Conservation (phyloP, 140 eudicot genomes). For the Flaveria floridana region DNA sequence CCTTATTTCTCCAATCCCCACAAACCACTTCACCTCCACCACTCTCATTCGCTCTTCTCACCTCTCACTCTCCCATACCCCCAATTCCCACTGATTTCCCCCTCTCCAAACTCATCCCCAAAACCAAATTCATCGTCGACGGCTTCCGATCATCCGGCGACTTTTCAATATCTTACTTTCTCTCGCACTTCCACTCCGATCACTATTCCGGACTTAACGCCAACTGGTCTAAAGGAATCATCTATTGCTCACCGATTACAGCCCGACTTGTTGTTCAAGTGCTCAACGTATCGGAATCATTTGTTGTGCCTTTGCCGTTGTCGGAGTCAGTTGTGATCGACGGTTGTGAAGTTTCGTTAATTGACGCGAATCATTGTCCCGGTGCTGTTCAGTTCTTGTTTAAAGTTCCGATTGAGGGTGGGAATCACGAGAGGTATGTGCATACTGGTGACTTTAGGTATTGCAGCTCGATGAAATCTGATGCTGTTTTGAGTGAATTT, state of each 20-base stretch:
- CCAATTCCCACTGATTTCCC: constrained; percentile 65
- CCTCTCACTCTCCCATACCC: constrained; percentile 38
- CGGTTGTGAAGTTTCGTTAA: constrained; percentile 52
- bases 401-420: constrained; percentile 39
- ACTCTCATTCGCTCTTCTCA: constrained; percentile 31
- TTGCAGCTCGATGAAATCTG: constrained; percentile 46
- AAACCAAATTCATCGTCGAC: constrained; percentile 75
- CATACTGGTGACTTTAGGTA: constrained; percentile 95
- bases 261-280: constrained; percentile 53
- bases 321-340: constrained; percentile 47
- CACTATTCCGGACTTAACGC: constrained; percentile 79
- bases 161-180: constrained; percentile 73
- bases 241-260: constrained; percentile 62
- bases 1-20: constrained; percentile 47
- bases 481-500: constrained; percentile 44
- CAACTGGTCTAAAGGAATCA: constrained; percentile 68
- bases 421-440: constrained; percentile 58
- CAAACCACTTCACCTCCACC: constrained; percentile 30
- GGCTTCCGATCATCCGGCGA: constrained; percentile 66
- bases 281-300: constrained; percentile 42
- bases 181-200: constrained; percentile 96
- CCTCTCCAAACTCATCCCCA: constrained; percentile 68
- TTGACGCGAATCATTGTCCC: constrained; percentile 96
- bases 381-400: constrained; percentile 93
- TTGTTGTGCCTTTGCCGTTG: constrained; percentile 49